Evolutionary conservation across 108 stramenopile genomes (phyloP), one percentile per base, ranked within the genome.

Genomic region (Tribonema minus): DNA sequence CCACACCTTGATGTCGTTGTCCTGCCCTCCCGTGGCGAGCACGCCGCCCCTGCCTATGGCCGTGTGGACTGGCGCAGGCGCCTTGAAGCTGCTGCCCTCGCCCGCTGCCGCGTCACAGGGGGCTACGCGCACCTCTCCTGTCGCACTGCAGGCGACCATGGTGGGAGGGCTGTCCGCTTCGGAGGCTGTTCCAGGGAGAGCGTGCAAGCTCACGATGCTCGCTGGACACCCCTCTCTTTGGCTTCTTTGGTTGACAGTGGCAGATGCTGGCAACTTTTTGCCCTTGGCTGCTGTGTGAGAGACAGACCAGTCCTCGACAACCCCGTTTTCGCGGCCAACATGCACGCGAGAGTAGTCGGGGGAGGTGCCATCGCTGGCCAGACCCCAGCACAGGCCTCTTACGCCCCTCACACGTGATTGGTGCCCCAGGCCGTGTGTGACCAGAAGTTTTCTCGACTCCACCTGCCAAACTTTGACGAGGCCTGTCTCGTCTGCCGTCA

Each of bases 401-500:
- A n/a, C n/a, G n/a, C n/a, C n/a, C n/a, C n/a, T n/a, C n/a, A n/a
- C n/a, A n/a, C n/a, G n/a, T n/a, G n/a, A n/a, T n/a, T n/a, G n/a
- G n/a, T n/a, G n/a, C n/a, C n/a, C n/a, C n/a, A n/a, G n/a, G n/a
- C n/a, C n/a, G n/a, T n/a, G n/a, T n/a, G n/a, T n/a, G n/a, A n/a
- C n/a, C n/a, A n/a, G n/a, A n/a, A n/a, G 63, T 32, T 80, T 78
- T n/a, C 78, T 32, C 31, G 67, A 68, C 65, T 76, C 67, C n/a
- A 80, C 27, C 37, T 68, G 78, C 28, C 68, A 27, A 15, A 76
- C 37, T 58, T 82, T 82, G 3, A 82, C 31, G 27, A 82, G 60
- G 35, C 81, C 81, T 3, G 78, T 82, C 40, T 82, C 81, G 64
- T 82, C 81, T 3, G 68, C 81, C 0, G 78, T 82, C 70, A 76